Conservation (phyloP, 257 asterid species). For the Solanum okadae region DNA sequence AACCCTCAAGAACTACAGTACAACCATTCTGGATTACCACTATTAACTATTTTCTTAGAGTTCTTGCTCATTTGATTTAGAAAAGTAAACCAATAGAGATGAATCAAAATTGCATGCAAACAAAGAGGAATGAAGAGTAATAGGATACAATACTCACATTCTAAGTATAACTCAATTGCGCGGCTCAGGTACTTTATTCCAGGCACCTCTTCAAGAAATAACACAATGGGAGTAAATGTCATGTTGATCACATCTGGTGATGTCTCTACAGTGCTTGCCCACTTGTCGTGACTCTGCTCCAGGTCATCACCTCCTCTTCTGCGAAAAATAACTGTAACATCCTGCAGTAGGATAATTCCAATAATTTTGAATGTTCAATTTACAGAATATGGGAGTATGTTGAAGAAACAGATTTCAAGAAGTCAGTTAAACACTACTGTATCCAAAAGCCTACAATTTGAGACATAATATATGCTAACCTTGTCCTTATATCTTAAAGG, state of each 20-base stretch:
- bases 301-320: constrained; percentile 99
- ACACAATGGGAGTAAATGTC: constrained; percentile 84
- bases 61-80: not conserved
- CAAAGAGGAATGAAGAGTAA: not conserved
- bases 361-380: not conserved
- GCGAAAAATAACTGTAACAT: constrained; percentile 93
- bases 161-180: constrained; percentile 88
- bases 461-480: constrained; percentile 39
- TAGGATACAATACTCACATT: constrained; percentile 45
- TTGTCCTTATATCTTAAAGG: constrained; percentile 92
- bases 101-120: not conserved
- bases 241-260: constrained; percentile 96
- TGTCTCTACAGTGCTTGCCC: constrained; percentile 81
- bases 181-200: constrained; percentile 81
- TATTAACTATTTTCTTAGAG: not conserved
- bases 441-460: not conserved
- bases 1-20: not conserved
- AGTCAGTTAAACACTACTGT: not conserved
- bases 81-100: not conserved
- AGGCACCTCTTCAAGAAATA: constrained; percentile 81
- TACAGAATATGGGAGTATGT: not conserved
- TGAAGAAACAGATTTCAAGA: not conserved
- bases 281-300: constrained; percentile 89
- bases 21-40: not conserved
- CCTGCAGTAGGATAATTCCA: constrained; percentile 46